Conservation (phyloP, 2,329 filamentous ascomycete species). For the Arthroderma sp. region DNA sequence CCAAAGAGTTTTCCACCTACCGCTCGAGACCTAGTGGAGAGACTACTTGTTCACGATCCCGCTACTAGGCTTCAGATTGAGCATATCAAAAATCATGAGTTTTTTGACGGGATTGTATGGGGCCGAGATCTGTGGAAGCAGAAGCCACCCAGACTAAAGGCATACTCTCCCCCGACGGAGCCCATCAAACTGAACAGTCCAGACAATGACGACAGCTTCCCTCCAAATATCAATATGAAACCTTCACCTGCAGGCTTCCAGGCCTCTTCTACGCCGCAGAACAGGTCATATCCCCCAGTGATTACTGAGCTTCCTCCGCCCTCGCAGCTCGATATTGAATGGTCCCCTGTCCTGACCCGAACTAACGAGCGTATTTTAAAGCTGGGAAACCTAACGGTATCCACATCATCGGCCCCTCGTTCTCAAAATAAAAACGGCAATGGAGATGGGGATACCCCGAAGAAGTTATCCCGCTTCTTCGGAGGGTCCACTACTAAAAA, state of each 20-base stretch:
- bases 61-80: constrained; percentile 75
- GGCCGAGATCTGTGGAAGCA: constrained; percentile 77
- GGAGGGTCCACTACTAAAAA: constrained; percentile 85
- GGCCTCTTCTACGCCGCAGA: constrained; percentile 45
- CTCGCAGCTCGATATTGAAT: constrained; percentile 93
- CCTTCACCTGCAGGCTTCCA: constrained; percentile 24
- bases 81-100: constrained; percentile 91
- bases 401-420: constrained; percentile 63
- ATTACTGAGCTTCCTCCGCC: constrained; percentile 96
- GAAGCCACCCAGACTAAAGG: constrained; percentile 74
- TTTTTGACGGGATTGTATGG: constrained; percentile 80
- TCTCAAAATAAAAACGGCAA: constrained; percentile 55
- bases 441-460: constrained; percentile 55
- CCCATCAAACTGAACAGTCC: constrained; percentile 59
- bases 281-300: constrained; percentile 59
- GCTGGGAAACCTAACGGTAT: constrained; percentile 77
- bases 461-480: constrained; percentile 89
- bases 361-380: constrained; percentile 91
- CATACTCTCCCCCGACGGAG: constrained; percentile 67
- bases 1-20: constrained; percentile 74
- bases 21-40: constrained; percentile 79
- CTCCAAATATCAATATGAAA: constrained; percentile 28
- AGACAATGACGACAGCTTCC: constrained; percentile 29
- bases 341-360: constrained; percentile 86
- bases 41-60: constrained; percentile 81